Evolutionary conservation across 2,329 filamentous ascomycete genomes (phyloP), one percentile per base, ranked within the genome.

Genomic region (Geosmithia morbida): DNA sequence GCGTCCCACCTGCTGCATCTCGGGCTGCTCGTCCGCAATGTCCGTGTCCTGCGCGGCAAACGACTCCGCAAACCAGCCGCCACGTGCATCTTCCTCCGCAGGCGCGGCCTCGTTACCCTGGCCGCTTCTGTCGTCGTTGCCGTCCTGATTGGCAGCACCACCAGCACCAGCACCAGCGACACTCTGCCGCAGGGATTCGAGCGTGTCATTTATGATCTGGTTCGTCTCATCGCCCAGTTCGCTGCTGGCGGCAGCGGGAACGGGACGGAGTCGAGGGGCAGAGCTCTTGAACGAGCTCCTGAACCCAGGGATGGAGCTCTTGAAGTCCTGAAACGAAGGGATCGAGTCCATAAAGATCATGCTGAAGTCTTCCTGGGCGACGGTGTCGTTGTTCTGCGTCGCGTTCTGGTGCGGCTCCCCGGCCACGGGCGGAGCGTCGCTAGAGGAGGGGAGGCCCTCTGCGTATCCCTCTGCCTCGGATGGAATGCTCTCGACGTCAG

Each of bases 321-420:
- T 57, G 48, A 67, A 60, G 37, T 65, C 65, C 2, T 61, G 65
- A 37, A 69, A 68, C 0, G 72, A 74, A 2, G 70, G 71, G 17
- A 79, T 61, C 2, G 72, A 74, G 43, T 74, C 67, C 50, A 76
- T 67, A 30, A 73, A 72, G 48, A 78, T 78, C 72, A 77, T 77
- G 55, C 74, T 78, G 51, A 78, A 77, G 40, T 72, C 71, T 50
- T 78, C 74, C n/a, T 72, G 66, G 3, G 66, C 64, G 44, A 72
- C 65, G 0, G 66, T 72, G 45, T 74, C 63, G 30, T 65, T 62
- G 43, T 47, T 51, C 41, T 26, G 30, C 10, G 44, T 46, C 4
- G 30, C 22, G 29, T 41, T 33, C 17, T 19, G 18, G 13, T 29
- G 18, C 7, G 46, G 41, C 26, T n/a, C 22, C 16, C 17, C 47